These are phyloP conservation scores for Hypoxylon sp. DNA, from an alignment of 2,329 filamentous ascomycete species.

Conservation along the genomic window DNA sequence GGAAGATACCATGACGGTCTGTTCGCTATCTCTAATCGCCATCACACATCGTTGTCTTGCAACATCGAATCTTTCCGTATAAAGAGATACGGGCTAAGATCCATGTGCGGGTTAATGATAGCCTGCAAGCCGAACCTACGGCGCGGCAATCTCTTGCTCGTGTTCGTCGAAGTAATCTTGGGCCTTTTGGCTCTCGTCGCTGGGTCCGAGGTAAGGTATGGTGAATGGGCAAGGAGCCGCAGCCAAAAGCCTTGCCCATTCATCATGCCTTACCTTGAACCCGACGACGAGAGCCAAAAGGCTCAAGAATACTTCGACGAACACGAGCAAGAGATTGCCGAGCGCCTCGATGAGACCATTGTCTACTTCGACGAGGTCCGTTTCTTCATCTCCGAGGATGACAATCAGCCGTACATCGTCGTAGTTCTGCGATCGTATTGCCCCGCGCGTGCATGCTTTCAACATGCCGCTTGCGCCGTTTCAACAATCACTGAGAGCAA, in stretches of 20 bases:
- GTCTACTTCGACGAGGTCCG: not conserved
- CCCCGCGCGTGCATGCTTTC: not conserved
- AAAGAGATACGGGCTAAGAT: not conserved
- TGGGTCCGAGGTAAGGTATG: not conserved
- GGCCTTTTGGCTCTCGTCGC: not conserved
- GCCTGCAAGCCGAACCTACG: not conserved
- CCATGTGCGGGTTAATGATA: not conserved
- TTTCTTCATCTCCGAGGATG: not conserved
- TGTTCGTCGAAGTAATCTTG: not conserved
- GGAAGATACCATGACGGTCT: not conserved
- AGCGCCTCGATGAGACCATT: not conserved
- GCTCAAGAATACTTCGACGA: not conserved
- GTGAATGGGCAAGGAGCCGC: too few species aligned
- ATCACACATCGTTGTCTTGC: not conserved
- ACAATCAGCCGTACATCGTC: not conserved
- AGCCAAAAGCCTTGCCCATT: too few species aligned
- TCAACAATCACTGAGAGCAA: too few species aligned
- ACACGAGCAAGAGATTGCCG: not conserved
- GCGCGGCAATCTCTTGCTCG: not conserved
- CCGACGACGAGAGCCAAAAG: not conserved
- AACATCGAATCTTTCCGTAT: not conserved
- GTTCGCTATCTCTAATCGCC: not conserved
- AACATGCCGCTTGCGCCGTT: too few species aligned
- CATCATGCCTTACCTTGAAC: not conserved
- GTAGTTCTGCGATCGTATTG: not conserved